A percentile compares a stretch with the other conserved stretches of the same genome.
phyloP scores from a whole-genome alignment of 202 grass and related monocot species.

The Setaria italica region DNA sequence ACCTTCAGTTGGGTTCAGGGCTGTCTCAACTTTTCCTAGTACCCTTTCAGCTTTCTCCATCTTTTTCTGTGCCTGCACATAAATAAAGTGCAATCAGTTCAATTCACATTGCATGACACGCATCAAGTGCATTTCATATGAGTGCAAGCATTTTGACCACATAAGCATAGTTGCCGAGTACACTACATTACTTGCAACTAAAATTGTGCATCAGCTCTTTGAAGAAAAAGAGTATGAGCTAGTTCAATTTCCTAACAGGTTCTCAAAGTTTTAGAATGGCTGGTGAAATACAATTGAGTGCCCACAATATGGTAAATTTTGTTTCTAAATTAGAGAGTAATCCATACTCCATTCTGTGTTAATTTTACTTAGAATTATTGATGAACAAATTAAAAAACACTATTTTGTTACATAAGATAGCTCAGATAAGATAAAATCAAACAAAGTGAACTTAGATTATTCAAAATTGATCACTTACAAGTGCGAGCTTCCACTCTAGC shows the following conservation, averaged over 20 bases:
- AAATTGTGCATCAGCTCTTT: constrained; percentile 26
- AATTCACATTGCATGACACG: constrained; percentile 2
- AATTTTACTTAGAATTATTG: constrained; percentile 30
- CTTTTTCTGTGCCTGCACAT: constrained; percentile 74
- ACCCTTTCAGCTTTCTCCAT: constrained; percentile 78
- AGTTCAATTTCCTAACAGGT: neutral
- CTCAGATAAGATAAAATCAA: neutral
- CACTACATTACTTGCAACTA: constrained; percentile 7
- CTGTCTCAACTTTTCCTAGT: constrained; percentile 87
- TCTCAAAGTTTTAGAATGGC: constrained; percentile 21
- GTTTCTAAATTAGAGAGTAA: neutral
- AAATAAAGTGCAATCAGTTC: constrained; percentile 35
- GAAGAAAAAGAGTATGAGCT: constrained; percentile 7
- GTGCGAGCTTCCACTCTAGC: constrained; percentile 84
- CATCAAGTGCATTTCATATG: constrained; percentile 6
- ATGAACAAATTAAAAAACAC: constrained; percentile 20
- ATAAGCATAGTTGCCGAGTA: neutral
- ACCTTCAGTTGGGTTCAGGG: constrained; percentile 74
- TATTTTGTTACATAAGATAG: constrained; percentile 6
- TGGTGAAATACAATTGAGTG: neutral
- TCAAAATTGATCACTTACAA: constrained; percentile 64
- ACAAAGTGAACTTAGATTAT: constrained; percentile 4
- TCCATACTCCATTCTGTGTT: neutral
- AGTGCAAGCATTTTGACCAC: constrained; percentile 19
- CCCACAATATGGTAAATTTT: neutral